Conservation (phyloP, 306 rosid genomes). For the Sphenostylis stenocarpa region DNA sequence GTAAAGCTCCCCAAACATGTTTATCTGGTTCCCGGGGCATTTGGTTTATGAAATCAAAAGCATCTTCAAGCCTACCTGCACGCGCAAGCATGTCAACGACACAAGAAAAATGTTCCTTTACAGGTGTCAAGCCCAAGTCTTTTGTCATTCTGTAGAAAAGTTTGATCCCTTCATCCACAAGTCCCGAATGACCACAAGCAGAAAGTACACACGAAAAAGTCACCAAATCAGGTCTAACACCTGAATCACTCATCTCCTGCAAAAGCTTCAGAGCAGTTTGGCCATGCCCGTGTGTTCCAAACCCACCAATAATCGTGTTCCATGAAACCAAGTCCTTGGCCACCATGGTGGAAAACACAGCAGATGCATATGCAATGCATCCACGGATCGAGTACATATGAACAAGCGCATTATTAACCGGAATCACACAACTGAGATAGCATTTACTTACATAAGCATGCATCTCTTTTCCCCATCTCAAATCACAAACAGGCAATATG, state of each 20-base stretch:
- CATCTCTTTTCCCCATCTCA: slow-evolving; percentile 48
- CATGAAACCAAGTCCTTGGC: slow-evolving; percentile 46
- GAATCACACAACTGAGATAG: slow-evolving; percentile 12
- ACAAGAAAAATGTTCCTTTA: slow-evolving; percentile 50
- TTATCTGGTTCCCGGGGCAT: slow-evolving; percentile 47
- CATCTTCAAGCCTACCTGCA: slow-evolving; percentile 50
- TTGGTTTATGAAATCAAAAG: slow-evolving; percentile 39
- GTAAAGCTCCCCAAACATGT: slow-evolving; percentile 55
- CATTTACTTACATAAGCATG: slow-evolving; percentile 39
- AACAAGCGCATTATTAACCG: slow-evolving; percentile 47
- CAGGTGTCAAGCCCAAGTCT: slow-evolving; percentile 41
- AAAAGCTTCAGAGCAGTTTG: slow-evolving; percentile 42
- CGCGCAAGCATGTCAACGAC: slow-evolving; percentile 52
- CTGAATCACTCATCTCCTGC: slow-evolving; percentile 41
- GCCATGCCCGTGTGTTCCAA: slow-evolving; percentile 52
- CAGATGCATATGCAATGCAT: slow-evolving; percentile 41
- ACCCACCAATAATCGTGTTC: slow-evolving; percentile 57
- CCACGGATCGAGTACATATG: slow-evolving; percentile 49
- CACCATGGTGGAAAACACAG: slow-evolving; percentile 45
- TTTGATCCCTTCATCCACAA: slow-evolving; percentile 49
- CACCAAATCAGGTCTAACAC: slow-evolving; percentile 37
- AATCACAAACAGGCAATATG: slow-evolving; percentile 46
- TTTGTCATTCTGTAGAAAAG: slow-evolving; percentile 45
- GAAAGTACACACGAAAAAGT: slow-evolving; percentile 54
- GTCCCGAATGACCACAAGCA: slow-evolving; percentile 58